phyloP scores from a whole-genome alignment of 2,329 filamentous ascomycete genomes.

The Beauveria pseudobassiana region DNA sequence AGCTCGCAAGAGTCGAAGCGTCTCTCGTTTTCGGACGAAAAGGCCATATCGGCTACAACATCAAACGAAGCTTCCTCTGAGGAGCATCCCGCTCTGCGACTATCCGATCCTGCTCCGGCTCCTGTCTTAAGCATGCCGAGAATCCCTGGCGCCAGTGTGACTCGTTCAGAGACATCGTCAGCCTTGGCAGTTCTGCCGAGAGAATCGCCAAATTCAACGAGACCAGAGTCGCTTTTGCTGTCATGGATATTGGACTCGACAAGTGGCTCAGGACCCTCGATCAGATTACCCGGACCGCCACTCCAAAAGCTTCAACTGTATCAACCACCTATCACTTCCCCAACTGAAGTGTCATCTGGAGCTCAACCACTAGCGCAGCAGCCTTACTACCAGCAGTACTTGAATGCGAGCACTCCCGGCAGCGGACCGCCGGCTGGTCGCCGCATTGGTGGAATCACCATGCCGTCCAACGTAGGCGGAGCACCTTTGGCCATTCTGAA shows the following conservation, averaged over 20 bases:
- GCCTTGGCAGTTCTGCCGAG: constrained; percentile 55
- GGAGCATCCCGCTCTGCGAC: constrained; percentile 28
- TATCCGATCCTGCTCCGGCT: constrained; percentile 15
- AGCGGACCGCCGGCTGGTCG: constrained; percentile 27
- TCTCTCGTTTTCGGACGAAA: constrained; percentile 39
- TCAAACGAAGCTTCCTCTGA: constrained; percentile 29
- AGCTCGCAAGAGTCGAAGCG: constrained; percentile 18
- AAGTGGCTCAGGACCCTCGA: constrained; percentile 45
- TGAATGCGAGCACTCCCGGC: constrained; percentile 38
- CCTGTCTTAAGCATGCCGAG: constrained; percentile 9
- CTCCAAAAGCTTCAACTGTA: constrained; percentile 7
- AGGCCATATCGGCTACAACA: constrained; percentile 28
- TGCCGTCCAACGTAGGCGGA: constrained; percentile 33
- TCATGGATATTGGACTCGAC: constrained; percentile 66
- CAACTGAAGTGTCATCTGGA: constrained; percentile 17
- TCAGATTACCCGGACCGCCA: constrained; percentile 40
- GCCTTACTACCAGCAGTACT: constrained; percentile 50
- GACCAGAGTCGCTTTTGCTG: constrained; percentile 62
- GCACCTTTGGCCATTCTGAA: constrained; percentile 45
- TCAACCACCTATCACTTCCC: constrained; percentile 2
- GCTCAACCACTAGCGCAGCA: constrained; percentile 28
- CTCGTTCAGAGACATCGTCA: constrained; percentile 69
- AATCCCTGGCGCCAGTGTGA: neutral
- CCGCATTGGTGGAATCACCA: constrained; percentile 26
- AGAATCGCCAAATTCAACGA: constrained; percentile 68